A percentile compares a stretch with the other conserved stretches of the same genome.
Conservation (phyloP, 495 filamentous ascomycete genomes). For the Aspergillus bertholletiae region DNA sequence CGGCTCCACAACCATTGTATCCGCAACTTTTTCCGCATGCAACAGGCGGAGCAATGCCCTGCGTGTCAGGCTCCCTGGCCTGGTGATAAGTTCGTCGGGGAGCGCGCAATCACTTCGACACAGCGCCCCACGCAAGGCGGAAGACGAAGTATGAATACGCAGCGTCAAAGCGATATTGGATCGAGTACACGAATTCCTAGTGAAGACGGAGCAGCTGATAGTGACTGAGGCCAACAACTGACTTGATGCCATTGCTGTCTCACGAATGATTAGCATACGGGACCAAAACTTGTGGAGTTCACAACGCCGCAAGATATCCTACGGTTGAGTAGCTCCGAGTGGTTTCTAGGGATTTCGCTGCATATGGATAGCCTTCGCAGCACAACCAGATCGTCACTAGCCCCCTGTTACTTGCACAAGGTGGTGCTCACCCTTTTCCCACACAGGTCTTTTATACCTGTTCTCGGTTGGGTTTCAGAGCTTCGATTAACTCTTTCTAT, state of each 20-base stretch:
- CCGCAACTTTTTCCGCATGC: constrained; percentile 66
- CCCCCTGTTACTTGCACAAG: no score
- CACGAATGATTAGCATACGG: background rate
- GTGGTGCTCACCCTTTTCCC: no score
- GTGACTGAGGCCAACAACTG: background rate
- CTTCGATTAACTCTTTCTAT: no score
- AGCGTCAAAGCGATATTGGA: constrained; percentile 8
- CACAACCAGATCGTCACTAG: no score
- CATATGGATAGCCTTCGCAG: no score
- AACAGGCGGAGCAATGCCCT: constrained; percentile 64
- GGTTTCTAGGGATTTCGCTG: no score
- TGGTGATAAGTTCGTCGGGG: constrained; percentile 74
- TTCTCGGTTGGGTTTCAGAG: no score
- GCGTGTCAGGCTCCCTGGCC: constrained; percentile 69
- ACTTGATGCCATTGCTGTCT: background rate
- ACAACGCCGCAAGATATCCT: no score
- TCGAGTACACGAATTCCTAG: constrained; percentile 9
- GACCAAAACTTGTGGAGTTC: background rate
- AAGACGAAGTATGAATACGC: constrained; percentile 26
- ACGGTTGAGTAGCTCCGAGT: no score
- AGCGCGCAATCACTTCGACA: constrained; percentile 57
- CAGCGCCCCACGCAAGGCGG: constrained; percentile 23
- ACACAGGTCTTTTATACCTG: no score
- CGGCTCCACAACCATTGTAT: constrained; percentile 78
- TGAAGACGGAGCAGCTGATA: constrained; percentile 3